Percentiles rank a stretch among this genome's conserved stretches.
These are phyloP conservation scores for Oryza punctata DNA, from an alignment of 176 grass and related monocot species.

Conservation along the genomic window DNA sequence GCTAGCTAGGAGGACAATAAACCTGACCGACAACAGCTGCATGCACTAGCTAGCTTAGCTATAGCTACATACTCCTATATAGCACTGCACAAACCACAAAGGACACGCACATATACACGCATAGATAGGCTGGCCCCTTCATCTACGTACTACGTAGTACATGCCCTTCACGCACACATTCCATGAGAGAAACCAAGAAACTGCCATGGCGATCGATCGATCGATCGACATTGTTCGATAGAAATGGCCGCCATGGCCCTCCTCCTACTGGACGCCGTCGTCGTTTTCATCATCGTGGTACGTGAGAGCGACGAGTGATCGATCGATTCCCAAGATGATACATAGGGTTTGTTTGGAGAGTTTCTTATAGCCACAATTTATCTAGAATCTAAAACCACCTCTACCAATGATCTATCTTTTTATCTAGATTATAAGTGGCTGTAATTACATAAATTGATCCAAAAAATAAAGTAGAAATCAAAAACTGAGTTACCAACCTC, in stretches of 20 bases:
- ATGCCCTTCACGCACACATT: too few relatives aligned
- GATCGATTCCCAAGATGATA: background rate
- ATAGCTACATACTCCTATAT: background rate
- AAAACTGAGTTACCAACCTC: too few relatives aligned
- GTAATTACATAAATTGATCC: too few relatives aligned
- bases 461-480: too few relatives aligned
- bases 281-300: background rate
- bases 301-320: constrained; percentile 49
- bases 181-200: background rate
- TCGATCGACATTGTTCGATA: background rate
- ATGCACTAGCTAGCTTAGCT: background rate
- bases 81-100: too few relatives aligned
- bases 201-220: background rate
- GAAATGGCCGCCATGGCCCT: background rate
- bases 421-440: too few relatives aligned
- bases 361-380: too few relatives aligned
- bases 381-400: too few relatives aligned
- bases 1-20: background rate
- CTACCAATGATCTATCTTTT: too few relatives aligned
- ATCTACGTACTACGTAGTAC: too few relatives aligned
- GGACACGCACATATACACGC: background rate
- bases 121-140: too few relatives aligned
- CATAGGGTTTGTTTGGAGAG: too few relatives aligned
- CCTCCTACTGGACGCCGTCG: background rate
- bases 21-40: background rate